Percentiles rank a stretch among this genome's conserved stretches.
Conservation (phyloP, 2,329 filamentous ascomycete species). For the Paracamarosporium sp. region DNA sequence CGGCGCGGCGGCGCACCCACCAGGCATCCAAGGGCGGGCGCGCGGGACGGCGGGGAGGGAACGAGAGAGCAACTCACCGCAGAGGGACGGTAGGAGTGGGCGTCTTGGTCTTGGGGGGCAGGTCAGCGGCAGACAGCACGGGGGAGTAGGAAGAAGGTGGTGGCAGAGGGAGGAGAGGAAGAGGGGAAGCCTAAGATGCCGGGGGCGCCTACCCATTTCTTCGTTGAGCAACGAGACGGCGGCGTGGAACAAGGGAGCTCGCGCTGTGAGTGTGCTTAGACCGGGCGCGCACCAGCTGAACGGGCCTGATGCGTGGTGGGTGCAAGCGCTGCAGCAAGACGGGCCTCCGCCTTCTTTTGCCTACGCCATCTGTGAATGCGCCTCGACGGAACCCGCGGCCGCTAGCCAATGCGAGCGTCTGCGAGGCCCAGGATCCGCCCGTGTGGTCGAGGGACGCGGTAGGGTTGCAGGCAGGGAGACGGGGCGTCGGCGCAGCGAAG, state of each 20-base stretch:
- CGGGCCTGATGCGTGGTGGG: conserved; percentile 34
- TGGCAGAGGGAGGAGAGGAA: conserved; percentile 2
- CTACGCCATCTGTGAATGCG: conserved; percentile 36
- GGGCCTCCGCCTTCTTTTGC: conserved; percentile 40
- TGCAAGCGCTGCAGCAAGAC: conserved; percentile 30
- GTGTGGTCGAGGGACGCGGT: conserved; percentile 12
- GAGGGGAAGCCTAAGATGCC: conserved; percentile 7
- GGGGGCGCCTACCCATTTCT: conserved; percentile 19
- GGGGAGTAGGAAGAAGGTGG: conserved; percentile 1
- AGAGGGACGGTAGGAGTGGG: conserved; percentile 36
- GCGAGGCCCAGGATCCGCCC: conserved; percentile 16
- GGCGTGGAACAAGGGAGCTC: conserved; percentile 17
- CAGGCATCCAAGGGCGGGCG: background rate
- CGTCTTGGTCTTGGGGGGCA: conserved; percentile 25
- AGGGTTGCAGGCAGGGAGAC: conserved; percentile 14
- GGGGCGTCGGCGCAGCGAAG: conserved; percentile 1
- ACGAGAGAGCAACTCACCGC: conserved; percentile 26
- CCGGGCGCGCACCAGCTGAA: conserved; percentile 42
- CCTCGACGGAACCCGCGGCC: conserved; percentile 31
- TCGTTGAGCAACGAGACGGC: conserved; percentile 10
- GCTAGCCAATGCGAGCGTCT: conserved; percentile 35
- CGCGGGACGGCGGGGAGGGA: background rate
- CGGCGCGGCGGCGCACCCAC: conserved; percentile 6
- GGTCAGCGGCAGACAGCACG: conserved; percentile 16
- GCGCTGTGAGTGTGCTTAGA: conserved; percentile 23